A percentile compares a stretch with the other conserved stretches of the same genome.
Conservation (phyloP, 306 rosid species). For the Gleditsia sinensis region DNA sequence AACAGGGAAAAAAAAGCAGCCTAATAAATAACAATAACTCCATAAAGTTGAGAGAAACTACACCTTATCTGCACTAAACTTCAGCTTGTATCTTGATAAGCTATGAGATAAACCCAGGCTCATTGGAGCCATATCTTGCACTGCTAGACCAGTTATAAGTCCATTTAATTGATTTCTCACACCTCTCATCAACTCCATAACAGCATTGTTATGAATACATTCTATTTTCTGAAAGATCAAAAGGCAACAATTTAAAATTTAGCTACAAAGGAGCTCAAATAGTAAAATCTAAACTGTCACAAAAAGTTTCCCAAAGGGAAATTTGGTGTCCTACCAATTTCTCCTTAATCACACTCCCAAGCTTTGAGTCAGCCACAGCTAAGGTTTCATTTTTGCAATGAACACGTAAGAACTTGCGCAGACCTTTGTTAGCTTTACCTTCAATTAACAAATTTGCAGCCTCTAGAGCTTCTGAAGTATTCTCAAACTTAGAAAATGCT, state of each 20-base stretch:
- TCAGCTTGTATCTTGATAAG: slow-evolving; percentile 81
- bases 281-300: not conserved
- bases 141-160: slow-evolving; percentile 76
- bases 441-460: slow-evolving; percentile 76
- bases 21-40: not conserved
- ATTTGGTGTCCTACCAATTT: slow-evolving; percentile 58
- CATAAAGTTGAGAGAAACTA: slow-evolving; percentile 7
- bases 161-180: slow-evolving; percentile 80
- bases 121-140: slow-evolving; percentile 97
- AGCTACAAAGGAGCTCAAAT: not conserved
- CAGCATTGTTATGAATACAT: slow-evolving; percentile 74
- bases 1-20: not conserved
- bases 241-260: not conserved
- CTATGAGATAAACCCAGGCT: slow-evolving; percentile 95
- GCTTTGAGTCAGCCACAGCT: slow-evolving; percentile 90
- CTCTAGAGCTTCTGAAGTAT: slow-evolving; percentile 84
- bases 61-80: slow-evolving; percentile 97
- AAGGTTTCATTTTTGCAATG: slow-evolving; percentile 78
- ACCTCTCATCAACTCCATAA: slow-evolving; percentile 97
- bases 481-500: slow-evolving; percentile 89
- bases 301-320: not conserved
- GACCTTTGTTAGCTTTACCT: slow-evolving; percentile 87
- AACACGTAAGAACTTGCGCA: slow-evolving; percentile 78
- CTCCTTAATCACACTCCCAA: slow-evolving; percentile 81
- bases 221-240: slow-evolving; percentile 70